Evolutionary conservation across 768 basidiomycete species (phyloP), one percentile per base, ranked within the genome.

Genomic region (Termitomyces sp.): DNA sequence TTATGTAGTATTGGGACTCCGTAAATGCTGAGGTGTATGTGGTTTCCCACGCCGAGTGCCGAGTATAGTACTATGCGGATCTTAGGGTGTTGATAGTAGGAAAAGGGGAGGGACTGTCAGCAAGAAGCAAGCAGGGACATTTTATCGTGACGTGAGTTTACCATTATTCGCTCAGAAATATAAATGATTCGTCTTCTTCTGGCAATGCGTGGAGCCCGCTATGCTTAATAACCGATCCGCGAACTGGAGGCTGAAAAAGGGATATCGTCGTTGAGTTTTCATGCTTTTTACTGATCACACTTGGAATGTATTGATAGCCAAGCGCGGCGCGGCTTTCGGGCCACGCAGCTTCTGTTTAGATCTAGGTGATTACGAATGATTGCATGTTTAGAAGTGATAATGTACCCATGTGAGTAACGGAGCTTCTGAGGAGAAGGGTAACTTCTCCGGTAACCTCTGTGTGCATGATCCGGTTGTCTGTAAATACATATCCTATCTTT

Each of bases 121-220:
- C 36, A 28, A 40, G 51, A n/a, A 41, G 49, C 53, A 54, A 55
- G 45, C 60, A 49, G 59, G 52, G 54, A 57, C 51, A 53, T 61
- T 52, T 51, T 66, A 55, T 26, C 41, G 68, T 71, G 68, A 72
- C 76, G 82, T 83, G 81, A 84, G 81, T 83, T 82, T 76, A 76
- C 76, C 72, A 72, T 79, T 77, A 76, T 75, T 68, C 65, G 66
- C 68, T 71, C 71, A 69, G 71, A 73, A 66, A 69, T 72, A 66
- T 76, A 78, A 73, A 81, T 78, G 71, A 77, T 81, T 81, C 68
- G 68, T 67, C 22, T 47, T 61, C 62, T 59, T 63, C 56, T 65
- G 64, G 65, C 58, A 60, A 55, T 53, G 55, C 61, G 54, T 57
- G 57, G 62, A 57, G 52, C 22, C 3, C 48, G 35, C 53, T 43